Evolutionary conservation across 768 basidiomycete genomes (phyloP).

Genomic region (Naganishia vaughanmartiniae): DNA sequence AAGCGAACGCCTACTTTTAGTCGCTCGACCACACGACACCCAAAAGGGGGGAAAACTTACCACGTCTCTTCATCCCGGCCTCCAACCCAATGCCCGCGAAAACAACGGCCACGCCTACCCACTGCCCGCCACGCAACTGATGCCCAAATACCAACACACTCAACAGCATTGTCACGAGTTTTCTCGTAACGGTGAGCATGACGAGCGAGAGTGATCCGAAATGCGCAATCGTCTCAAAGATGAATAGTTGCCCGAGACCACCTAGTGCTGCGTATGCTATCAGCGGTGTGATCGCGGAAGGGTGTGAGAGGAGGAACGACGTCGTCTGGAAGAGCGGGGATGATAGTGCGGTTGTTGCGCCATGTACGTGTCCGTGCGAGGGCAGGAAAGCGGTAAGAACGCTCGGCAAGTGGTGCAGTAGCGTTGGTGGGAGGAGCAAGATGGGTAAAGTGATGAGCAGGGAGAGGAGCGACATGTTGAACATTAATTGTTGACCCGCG

Average conservation of each 20-base stretch:
- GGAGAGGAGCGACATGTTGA: constrained; percentile 92
- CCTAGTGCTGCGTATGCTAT: constrained; percentile 83
- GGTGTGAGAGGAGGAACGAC: constrained; percentile 71
- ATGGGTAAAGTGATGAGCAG: constrained; percentile 67
- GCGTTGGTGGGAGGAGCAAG: constrained; percentile 61
- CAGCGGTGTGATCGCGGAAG: constrained; percentile 68
- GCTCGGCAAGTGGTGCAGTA: constrained; percentile 54
- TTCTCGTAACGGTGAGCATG: constrained; percentile 91
- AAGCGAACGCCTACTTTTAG: neutral
- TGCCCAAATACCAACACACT: constrained; percentile 92
- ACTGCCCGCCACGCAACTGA: constrained; percentile 76
- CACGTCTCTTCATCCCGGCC: constrained; percentile 83
- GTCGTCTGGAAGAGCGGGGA: constrained; percentile 26
- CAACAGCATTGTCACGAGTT: constrained; percentile 95
- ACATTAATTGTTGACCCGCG: constrained; percentile 98
- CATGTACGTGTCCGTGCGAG: constrained; percentile 28
- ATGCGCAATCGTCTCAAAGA: constrained; percentile 74
- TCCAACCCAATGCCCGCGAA: constrained; percentile 95
- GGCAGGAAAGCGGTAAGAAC: constrained; percentile 23
- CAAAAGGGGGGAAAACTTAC: constrained; percentile 53
- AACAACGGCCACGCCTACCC: constrained; percentile 85
- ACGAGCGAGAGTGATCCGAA: constrained; percentile 53
- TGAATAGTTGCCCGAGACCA: constrained; percentile 92
- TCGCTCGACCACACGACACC: neutral
- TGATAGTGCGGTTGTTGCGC: constrained; percentile 28